Conservation (phyloP, 495 filamentous ascomycete genomes). For the Corynascus novoguineensis region DNA sequence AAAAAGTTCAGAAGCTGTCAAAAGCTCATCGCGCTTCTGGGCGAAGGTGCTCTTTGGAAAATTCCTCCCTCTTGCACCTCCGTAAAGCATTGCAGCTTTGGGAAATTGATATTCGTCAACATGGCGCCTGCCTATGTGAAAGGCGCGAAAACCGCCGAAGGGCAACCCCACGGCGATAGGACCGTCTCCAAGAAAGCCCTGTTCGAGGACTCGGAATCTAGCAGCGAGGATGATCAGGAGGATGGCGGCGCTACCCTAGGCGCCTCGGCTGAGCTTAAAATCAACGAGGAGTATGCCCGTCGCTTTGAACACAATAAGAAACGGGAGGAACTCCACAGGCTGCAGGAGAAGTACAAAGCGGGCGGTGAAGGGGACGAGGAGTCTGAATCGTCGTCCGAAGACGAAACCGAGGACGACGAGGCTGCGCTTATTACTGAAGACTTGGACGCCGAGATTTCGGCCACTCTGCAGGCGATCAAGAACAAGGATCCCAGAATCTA, state of each 20-base stretch:
- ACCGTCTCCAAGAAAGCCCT: conserved; percentile 22
- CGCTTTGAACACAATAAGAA: conserved; percentile 96
- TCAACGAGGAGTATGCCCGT: conserved; percentile 86
- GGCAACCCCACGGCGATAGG: conserved; percentile 7
- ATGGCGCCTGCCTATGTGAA: conserved; percentile 20
- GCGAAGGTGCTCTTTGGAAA: background rate
- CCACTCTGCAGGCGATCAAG: conserved; percentile 77
- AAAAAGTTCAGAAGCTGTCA: conserved; percentile 23
- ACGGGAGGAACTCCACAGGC: conserved; percentile 78
- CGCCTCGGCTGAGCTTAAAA: conserved; percentile 55
- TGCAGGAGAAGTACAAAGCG: conserved; percentile 84
- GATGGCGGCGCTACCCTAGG: conserved; percentile 54
- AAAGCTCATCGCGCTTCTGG: conserved; percentile 3
- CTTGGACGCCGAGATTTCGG: conserved; percentile 80
- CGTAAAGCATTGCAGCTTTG: background rate
- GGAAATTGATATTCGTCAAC: background rate
- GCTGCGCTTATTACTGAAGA: conserved; percentile 73
- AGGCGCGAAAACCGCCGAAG: conserved; percentile 11
- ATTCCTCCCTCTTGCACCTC: background rate
- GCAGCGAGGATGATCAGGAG: conserved; percentile 49
- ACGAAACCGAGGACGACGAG: conserved; percentile 85
- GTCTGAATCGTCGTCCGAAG: conserved; percentile 54
- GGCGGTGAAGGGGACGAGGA: conserved; percentile 45
- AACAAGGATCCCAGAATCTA: conserved; percentile 87
- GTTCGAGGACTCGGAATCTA: conserved; percentile 34